phyloP scores from a whole-genome alignment of 2,329 filamentous ascomycete species.

The Aureobasidium sp. region DNA sequence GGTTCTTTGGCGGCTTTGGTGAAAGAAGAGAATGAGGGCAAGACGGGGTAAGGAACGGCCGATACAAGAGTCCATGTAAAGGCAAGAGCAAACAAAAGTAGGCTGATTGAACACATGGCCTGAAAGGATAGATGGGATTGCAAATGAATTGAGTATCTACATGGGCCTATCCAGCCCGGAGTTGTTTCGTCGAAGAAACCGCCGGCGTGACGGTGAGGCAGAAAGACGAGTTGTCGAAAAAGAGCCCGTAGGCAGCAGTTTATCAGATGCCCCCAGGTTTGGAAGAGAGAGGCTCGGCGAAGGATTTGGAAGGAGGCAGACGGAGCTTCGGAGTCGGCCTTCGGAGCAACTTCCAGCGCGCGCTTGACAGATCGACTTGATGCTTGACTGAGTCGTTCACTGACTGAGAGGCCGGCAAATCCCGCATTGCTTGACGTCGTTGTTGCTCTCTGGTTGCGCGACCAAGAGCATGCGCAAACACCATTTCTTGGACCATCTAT shows the following conservation, averaged over 20 bases:
- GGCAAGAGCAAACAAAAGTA: conserved; percentile 6
- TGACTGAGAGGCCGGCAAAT: background rate
- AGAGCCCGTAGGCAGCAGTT: conserved; percentile 9
- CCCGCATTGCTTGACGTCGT: conserved; percentile 8
- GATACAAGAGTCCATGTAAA: conserved; percentile 7
- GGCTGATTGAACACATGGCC: conserved; percentile 3
- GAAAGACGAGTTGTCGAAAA: background rate
- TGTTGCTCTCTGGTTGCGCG: background rate
- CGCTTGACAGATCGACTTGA: background rate
- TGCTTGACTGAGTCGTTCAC: background rate
- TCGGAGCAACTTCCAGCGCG: conserved; percentile 2
- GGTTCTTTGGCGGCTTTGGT: background rate
- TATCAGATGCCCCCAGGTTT: background rate
- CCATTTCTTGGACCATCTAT: background rate
- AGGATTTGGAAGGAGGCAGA: conserved; percentile 7
- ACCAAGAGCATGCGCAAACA: background rate
- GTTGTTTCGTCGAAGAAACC: background rate
- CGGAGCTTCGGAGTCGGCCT: background rate
- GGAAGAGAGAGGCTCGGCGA: background rate
- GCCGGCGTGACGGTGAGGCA: conserved; percentile 2
- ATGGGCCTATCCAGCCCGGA: conserved; percentile 9
- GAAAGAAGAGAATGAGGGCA: conserved; percentile 2
- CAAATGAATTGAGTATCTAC: conserved; percentile 3
- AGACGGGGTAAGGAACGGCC: conserved; percentile 11
- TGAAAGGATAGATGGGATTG: background rate